These are phyloP conservation scores for Hortaea werneckii DNA, from an alignment of 2,329 filamentous ascomycete species.

Conservation along the genomic window DNA sequence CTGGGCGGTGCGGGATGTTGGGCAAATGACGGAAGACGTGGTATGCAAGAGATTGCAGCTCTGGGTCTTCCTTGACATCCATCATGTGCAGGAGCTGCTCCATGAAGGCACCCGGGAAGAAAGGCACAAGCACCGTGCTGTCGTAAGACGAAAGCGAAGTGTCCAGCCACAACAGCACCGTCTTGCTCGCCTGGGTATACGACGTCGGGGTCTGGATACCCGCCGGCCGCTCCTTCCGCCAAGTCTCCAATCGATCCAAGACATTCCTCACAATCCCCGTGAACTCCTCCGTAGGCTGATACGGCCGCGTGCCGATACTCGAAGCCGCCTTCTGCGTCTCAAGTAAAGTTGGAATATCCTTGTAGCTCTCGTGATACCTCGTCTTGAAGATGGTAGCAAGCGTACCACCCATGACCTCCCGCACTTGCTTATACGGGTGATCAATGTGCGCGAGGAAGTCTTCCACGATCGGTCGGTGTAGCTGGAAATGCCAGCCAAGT, in stretches of 20 bases:
- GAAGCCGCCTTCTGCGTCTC: conserved; percentile 69
- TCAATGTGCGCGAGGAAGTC: conserved; percentile 88
- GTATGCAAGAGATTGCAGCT: conserved; percentile 87
- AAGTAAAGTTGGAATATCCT: conserved; percentile 64
- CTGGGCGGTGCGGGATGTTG: conserved; percentile 83
- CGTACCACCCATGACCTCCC: conserved; percentile 86
- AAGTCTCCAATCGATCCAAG: conserved; percentile 70
- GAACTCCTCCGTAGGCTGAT: conserved; percentile 68
- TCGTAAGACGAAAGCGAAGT: conserved; percentile 83
- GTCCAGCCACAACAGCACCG: conserved; percentile 89
- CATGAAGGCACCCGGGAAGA: conserved; percentile 84
- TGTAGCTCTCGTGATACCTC: conserved; percentile 87
- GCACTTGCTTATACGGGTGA: conserved; percentile 94
- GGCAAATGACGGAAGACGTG: conserved; percentile 94
- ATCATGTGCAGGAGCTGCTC: conserved; percentile 97
- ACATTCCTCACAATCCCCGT: conserved; percentile 59
- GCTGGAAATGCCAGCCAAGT: conserved; percentile 90
- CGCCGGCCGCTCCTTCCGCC: conserved; percentile 73
- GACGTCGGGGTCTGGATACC: conserved; percentile 88
- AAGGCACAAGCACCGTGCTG: conserved; percentile 79
- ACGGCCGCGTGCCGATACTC: conserved; percentile 75
- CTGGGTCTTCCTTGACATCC: conserved; percentile 97
- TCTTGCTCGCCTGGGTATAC: conserved; percentile 95
- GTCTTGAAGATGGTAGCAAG: conserved; percentile 83
- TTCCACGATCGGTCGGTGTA: conserved; percentile 76